Conservation (phyloP, 139 green algal species). For the Astrephomene gubernaculifera region DNA sequence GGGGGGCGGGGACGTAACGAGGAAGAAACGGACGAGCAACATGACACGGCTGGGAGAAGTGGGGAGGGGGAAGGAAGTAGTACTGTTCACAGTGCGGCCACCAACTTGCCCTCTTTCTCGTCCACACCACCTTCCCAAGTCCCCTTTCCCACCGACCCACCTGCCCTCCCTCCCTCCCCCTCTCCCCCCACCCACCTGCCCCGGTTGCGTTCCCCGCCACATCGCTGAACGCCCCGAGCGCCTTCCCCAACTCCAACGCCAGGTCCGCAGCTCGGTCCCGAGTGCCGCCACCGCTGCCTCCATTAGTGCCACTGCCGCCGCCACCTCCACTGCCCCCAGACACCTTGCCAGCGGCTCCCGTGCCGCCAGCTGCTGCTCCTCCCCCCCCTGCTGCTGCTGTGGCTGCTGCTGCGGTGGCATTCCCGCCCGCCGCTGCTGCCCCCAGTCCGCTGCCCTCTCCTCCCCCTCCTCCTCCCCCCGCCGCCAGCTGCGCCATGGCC, state of each 20-base stretch:
- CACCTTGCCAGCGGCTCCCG: slow-evolving; percentile 17
- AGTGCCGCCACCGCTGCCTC: neutral
- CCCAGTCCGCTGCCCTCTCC: neutral
- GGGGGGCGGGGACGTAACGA: no score
- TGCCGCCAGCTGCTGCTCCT: slow-evolving; percentile 48
- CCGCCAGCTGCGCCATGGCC: slow-evolving; percentile 19
- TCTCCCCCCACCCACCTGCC: slow-evolving; percentile 9
- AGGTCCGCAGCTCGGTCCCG: slow-evolving; percentile 49
- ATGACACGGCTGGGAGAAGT: no score
- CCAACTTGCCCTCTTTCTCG: no score
- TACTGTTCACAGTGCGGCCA: no score
- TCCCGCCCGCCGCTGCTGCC: neutral
- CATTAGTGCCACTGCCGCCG: neutral
- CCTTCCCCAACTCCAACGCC: slow-evolving; percentile 61
- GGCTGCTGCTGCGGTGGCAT: neutral
- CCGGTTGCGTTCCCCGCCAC: slow-evolving; percentile 31
- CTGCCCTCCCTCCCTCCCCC: neutral
- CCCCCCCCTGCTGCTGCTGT: neutral
- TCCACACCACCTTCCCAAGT: no score
- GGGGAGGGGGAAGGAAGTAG: no score
- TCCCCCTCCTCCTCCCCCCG: neutral
- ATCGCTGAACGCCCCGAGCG: slow-evolving; percentile 53
- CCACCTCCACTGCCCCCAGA: no score
- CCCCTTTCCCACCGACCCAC: no score
- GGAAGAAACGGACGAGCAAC: no score